A percentile compares a stretch with the other conserved stretches of the same genome.
These are phyloP conservation scores for Isochrysis galbana DNA, from an alignment of 78 protist species.

Conservation along the genomic window DNA sequence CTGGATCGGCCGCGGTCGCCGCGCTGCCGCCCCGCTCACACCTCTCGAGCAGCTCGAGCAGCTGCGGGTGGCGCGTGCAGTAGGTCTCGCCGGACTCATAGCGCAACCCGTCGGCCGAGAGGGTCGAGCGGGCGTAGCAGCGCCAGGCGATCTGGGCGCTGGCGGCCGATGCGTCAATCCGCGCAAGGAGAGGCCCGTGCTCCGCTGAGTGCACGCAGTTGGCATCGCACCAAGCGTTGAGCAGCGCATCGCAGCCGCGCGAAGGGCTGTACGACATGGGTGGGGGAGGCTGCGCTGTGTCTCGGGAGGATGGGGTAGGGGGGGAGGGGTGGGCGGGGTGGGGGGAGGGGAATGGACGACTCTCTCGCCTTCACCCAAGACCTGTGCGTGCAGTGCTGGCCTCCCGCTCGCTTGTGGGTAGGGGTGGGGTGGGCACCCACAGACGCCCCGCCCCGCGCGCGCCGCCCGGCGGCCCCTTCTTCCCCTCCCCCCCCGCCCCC, in stretches of 20 bases:
- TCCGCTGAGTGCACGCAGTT: background rate
- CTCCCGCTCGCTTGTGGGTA: too few species aligned
- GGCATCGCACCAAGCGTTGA: background rate
- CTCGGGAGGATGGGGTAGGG: too few species aligned
- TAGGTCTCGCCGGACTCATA: background rate
- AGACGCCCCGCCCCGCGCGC: too few species aligned
- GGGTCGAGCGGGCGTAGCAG: background rate
- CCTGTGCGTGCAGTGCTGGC: too few species aligned
- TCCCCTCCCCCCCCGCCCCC: too few species aligned
- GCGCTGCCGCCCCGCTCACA: background rate
- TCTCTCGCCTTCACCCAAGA: too few species aligned
- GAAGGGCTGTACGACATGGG: too few species aligned
- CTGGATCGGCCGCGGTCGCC: background rate
- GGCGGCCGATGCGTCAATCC: background rate
- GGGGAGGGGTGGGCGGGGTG: too few species aligned
- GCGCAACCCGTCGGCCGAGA: background rate
- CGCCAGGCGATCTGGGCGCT: background rate
- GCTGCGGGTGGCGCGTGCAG: conserved; percentile 5
- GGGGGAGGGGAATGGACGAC: too few species aligned
- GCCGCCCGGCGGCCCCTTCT: too few species aligned
- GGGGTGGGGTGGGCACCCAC: too few species aligned
- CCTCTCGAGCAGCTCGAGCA: background rate
- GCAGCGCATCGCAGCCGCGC: background rate
- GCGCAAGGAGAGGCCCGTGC: background rate
- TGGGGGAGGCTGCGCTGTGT: too few species aligned